These are phyloP conservation scores for Nemania serpens DNA, from an alignment of 2,329 filamentous ascomycete genomes.

Conservation along the genomic window DNA sequence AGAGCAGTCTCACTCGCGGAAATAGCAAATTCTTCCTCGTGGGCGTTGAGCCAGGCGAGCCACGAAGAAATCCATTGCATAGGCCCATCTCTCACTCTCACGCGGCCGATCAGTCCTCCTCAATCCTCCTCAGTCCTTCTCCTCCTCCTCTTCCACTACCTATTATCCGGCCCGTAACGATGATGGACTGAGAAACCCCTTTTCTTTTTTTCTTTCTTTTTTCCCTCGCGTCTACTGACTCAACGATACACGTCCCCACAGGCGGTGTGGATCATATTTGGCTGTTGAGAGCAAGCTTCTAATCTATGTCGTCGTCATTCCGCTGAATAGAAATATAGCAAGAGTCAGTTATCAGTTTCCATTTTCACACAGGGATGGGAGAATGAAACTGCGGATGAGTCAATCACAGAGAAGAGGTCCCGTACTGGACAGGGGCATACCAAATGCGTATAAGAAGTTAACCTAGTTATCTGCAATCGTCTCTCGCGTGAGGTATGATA, in stretches of 20 bases:
- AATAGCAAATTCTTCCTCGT: constrained; percentile 6
- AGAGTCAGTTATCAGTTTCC: not conserved
- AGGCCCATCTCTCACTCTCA: constrained; percentile 16
- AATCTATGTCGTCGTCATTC: not conserved
- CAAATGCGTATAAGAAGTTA: not conserved
- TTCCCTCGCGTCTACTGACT: not conserved
- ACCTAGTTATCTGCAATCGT: not conserved
- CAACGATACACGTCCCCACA: not conserved
- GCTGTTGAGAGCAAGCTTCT: not conserved
- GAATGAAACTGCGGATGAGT: constrained; percentile 13
- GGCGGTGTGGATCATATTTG: not conserved
- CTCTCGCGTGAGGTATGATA: not conserved
- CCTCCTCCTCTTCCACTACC: not conserved
- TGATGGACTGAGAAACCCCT: too few relatives aligned
- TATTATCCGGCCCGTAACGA: not conserved
- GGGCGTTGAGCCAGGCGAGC: constrained; percentile 3
- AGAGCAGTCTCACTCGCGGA: constrained; percentile 1
- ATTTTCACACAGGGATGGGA: constrained; percentile 2
- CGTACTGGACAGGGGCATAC: not conserved
- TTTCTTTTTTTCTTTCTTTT: too few relatives aligned
- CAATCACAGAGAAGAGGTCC: not conserved
- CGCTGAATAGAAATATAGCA: not conserved
- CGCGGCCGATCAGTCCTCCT: not conserved
- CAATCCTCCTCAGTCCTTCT: not conserved
- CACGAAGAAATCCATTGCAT: constrained; percentile 8